Evolutionary conservation across 2,329 filamentous ascomycete species (phyloP).

Genomic region (Pseudogymnoascus sp.): DNA sequence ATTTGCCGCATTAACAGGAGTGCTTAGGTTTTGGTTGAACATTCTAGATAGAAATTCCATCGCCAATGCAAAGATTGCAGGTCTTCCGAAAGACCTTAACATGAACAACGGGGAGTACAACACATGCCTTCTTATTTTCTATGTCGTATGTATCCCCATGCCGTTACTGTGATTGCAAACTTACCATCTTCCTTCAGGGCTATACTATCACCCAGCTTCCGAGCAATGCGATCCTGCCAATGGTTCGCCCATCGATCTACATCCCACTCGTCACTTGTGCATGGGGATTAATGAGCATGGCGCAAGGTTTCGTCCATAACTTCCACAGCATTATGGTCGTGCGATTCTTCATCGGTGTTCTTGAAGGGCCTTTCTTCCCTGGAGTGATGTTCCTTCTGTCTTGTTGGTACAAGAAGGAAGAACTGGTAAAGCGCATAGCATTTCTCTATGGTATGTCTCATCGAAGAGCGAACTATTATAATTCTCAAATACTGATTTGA

Average conservation of each 20-base stretch:
- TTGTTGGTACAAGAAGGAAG: slow-evolving; percentile 24
- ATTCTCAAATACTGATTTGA: not conserved
- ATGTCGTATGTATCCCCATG: slow-evolving; percentile 12
- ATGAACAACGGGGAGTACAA: slow-evolving; percentile 17
- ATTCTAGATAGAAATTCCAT: slow-evolving; percentile 13
- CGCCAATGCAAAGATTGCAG: slow-evolving; percentile 11
- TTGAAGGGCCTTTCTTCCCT: slow-evolving; percentile 20
- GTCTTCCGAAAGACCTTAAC: slow-evolving; percentile 9
- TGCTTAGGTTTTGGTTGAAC: slow-evolving; percentile 10
- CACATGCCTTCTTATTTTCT: slow-evolving; percentile 17
- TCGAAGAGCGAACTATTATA: not conserved
- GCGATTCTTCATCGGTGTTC: slow-evolving; percentile 18
- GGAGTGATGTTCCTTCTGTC: slow-evolving; percentile 16
- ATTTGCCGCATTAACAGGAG: not conserved
- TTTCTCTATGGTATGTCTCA: slow-evolving; percentile 21
- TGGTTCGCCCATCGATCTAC: slow-evolving; percentile 22
- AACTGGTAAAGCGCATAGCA: slow-evolving; percentile 21
- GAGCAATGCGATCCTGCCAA: slow-evolving; percentile 19
- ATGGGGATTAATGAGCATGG: slow-evolving; percentile 20
- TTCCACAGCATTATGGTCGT: slow-evolving; percentile 16
- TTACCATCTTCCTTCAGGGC: not conserved
- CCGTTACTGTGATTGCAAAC: not conserved
- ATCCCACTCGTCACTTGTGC: slow-evolving; percentile 18
- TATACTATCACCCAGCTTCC: slow-evolving; percentile 15
- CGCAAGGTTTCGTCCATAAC: slow-evolving; percentile 18